Conservation (phyloP, 371 early-diverging fungal genomes). For the Mucor piriformis region DNA sequence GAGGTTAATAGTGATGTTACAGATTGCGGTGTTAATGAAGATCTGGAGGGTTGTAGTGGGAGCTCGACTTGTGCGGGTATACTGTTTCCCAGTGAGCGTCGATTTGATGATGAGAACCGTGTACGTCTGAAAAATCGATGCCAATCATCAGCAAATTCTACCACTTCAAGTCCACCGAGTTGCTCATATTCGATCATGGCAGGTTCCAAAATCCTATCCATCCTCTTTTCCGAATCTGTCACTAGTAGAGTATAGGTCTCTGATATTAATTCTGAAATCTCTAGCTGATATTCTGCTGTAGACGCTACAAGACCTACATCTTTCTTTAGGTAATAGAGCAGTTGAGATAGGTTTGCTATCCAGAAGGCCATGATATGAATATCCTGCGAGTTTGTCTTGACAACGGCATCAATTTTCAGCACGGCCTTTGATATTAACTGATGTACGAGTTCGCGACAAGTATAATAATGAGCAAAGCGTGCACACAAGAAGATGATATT, state of each 20-base stretch:
- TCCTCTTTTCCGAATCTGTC: slow-evolving; percentile 58
- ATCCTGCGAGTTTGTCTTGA: slow-evolving; percentile 44
- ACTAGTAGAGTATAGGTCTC: slow-evolving; percentile 74
- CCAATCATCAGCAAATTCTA: slow-evolving; percentile 72
- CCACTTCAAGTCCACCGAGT: slow-evolving; percentile 70
- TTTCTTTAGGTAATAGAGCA: slow-evolving; percentile 83
- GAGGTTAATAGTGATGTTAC: slow-evolving; percentile 67
- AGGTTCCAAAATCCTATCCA: slow-evolving; percentile 68
- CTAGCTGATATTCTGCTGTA: slow-evolving; percentile 68
- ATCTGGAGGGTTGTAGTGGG: not conserved
- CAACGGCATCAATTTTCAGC: slow-evolving; percentile 56
- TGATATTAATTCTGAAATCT: slow-evolving; percentile 73
- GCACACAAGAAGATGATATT: slow-evolving; percentile 86
- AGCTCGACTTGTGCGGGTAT: not conserved
- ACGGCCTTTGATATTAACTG: slow-evolving; percentile 64
- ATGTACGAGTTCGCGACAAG: slow-evolving; percentile 71
- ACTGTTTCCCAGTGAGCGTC: not conserved
- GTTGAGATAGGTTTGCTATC: slow-evolving; percentile 81
- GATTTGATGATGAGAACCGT: not conserved
- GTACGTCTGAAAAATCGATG: slow-evolving; percentile 29
- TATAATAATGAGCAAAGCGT: slow-evolving; percentile 82
- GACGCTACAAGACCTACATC: slow-evolving; percentile 71
- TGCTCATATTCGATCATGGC: slow-evolving; percentile 77
- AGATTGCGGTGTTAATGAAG: slow-evolving; percentile 54
- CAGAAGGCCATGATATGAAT: slow-evolving; percentile 71